Conservation (phyloP, 306 rosid genomes). For the Quercus alba region DNA sequence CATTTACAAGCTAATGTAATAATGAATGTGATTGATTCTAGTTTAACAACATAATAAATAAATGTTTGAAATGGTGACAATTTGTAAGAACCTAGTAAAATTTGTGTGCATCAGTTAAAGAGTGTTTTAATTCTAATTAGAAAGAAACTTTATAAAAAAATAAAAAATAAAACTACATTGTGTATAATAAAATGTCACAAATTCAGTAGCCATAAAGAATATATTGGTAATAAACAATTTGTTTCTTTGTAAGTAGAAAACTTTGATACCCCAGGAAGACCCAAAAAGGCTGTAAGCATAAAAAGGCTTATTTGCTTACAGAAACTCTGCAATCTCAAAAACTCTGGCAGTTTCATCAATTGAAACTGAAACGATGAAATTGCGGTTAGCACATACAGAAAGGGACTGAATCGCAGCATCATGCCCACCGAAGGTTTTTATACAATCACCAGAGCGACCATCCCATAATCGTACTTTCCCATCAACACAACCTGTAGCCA, state of each 20-base stretch:
- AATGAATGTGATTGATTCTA: no score
- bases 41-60: no score
- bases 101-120: no score
- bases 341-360: conserved; percentile 74
- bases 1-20: no score
- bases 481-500: conserved; percentile 75
- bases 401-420: conserved; percentile 59
- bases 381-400: conserved; percentile 53
- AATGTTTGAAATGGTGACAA: no score
- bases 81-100: no score
- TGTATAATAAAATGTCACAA: not conserved
- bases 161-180: no score
- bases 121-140: no score
- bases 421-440: conserved; percentile 64
- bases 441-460: conserved; percentile 75
- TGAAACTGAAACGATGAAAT: conserved; percentile 73
- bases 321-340: conserved; percentile 60
- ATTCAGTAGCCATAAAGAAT: not conserved
- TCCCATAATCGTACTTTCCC: conserved; percentile 86
- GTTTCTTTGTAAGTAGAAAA: not conserved
- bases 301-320: conserved; percentile 13
- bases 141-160: no score
- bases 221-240: not conserved
- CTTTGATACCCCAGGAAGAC: not conserved
- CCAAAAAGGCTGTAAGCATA: not conserved